Base-by-base conservation (phyloP, 2,329 filamentous ascomycete genomes). In the Exophiala bonariae region DNA sequence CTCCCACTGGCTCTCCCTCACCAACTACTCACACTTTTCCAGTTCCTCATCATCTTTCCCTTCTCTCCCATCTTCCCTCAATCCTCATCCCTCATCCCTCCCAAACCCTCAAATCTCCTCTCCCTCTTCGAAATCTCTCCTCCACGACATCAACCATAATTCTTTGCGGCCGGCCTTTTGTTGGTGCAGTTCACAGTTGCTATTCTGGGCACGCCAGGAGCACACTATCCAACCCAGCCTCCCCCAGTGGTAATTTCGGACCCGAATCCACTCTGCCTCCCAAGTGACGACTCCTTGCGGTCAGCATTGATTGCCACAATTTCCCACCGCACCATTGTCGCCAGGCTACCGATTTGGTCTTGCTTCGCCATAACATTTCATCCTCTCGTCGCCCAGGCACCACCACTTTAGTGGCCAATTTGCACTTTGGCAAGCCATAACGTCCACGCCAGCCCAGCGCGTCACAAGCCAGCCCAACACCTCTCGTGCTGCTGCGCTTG, bases 231-330 rank as follows among this genome's bases (percentile, higher is more conserved):
- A 32, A 26, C 44, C 42, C 44, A 52, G 38, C 49, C 49, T 39
- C 36, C 41, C 31, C 37, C 41, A 39, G 38, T 49, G 48, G 49
- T 54, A 58, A 58, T 58, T 55, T 58, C 53, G 53, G 54, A 47
- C 41, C 46, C 42, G 55, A 49, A 48, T 50, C 53, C 52, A 55
- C 52, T 44, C 49, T 47, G 48, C 42, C 33, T 45, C 41, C 36
- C 34, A 41, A 48, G 46, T 56, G 49, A 53, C 47, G 49, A 55
- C 52, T 55, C 49, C 52, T 52, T 55, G 44, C 52, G 48, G 50
- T 49, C 55, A 52, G 50, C 49, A n/a, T 50, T 58, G 54, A 58
- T 58, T 58, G 49, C 56, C 54, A 56, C 54, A 56, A 58, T 56
- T 58, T 58, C 54, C 56, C 47, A 47, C 46, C 42, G 45, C 44